phyloP scores from a whole-genome alignment of 2,329 filamentous ascomycete species.

The Paracoccidioides brasiliensis region DNA sequence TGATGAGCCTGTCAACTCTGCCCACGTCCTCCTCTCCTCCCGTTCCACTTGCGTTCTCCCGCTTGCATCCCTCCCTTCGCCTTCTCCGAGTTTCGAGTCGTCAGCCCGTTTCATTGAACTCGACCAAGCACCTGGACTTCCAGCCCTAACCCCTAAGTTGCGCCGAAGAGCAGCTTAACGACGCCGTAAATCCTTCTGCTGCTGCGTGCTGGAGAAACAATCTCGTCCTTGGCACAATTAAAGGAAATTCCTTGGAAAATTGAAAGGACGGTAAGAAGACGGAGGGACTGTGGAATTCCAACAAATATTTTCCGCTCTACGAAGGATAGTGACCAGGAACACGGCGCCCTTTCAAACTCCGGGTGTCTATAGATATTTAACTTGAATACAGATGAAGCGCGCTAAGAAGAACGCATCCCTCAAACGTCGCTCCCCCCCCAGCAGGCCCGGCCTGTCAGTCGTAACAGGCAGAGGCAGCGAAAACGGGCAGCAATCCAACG shows the following conservation, averaged over 20 bases:
- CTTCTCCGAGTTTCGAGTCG: not conserved
- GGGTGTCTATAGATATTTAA: not conserved
- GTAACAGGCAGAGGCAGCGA: slow-evolving; percentile 26
- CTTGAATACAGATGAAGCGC: slow-evolving; percentile 23
- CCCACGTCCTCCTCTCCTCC: not conserved
- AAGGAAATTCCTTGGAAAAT: not conserved
- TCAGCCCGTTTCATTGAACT: not conserved
- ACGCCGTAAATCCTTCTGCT: not conserved
- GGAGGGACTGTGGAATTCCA: not conserved
- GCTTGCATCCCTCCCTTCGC: not conserved
- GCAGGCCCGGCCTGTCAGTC: slow-evolving; percentile 22
- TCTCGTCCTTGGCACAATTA: not conserved
- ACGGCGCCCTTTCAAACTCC: not conserved
- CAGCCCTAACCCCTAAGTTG: not conserved
- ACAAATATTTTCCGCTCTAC: not conserved
- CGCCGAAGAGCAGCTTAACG: not conserved
- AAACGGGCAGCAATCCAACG: slow-evolving; percentile 14
- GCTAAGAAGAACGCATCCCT: slow-evolving; percentile 20
- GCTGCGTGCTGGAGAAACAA: not conserved
- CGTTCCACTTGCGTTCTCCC: too few species aligned
- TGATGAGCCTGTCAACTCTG: not conserved
- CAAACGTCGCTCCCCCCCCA: slow-evolving; percentile 25
- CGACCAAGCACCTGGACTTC: not conserved
- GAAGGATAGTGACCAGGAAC: not conserved
- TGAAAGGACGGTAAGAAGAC: not conserved